Evolutionary conservation across 371 early-diverging fungal genomes (phyloP).

Genomic region (Mucor piriformis): DNA sequence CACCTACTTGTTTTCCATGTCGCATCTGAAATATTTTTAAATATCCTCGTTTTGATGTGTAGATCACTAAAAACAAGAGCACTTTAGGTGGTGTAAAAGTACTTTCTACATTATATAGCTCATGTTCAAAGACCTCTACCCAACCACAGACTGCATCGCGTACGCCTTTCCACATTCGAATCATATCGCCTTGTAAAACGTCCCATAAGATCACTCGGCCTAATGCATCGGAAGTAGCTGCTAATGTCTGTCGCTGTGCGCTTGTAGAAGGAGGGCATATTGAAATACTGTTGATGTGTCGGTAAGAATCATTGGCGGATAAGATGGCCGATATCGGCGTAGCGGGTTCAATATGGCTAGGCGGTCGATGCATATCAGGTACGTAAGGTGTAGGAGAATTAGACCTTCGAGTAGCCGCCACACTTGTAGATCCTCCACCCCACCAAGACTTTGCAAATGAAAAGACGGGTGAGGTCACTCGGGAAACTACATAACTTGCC

Average conservation of each 20-base stretch:
- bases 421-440: constrained; percentile 11
- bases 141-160: constrained; percentile 70
- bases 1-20: constrained; percentile 63
- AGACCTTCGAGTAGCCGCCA: constrained; percentile 2
- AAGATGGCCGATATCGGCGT: constrained; percentile 54
- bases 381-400: constrained; percentile 45
- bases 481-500: constrained; percentile 60
- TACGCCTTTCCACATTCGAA: constrained; percentile 72
- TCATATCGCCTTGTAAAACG: constrained; percentile 56
- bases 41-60: constrained; percentile 60
- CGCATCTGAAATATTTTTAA: constrained; percentile 64
- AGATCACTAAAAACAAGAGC: constrained; percentile 59
- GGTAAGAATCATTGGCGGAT: constrained; percentile 45
- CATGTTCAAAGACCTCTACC: constrained; percentile 50
- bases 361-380: constrained; percentile 42
- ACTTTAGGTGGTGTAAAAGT: constrained; percentile 21
- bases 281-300: constrained; percentile 55
- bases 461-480: constrained; percentile 61
- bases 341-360: constrained; percentile 56
- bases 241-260: constrained; percentile 51
- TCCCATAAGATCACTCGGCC: constrained; percentile 71
- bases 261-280: constrained; percentile 52
- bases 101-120: constrained; percentile 7
- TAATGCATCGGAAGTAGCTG: constrained; percentile 62
- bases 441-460: constrained; percentile 68